Evolutionary conservation across 208 protist genomes (phyloP).

Genomic region (Zelonia costaricensis): DNA sequence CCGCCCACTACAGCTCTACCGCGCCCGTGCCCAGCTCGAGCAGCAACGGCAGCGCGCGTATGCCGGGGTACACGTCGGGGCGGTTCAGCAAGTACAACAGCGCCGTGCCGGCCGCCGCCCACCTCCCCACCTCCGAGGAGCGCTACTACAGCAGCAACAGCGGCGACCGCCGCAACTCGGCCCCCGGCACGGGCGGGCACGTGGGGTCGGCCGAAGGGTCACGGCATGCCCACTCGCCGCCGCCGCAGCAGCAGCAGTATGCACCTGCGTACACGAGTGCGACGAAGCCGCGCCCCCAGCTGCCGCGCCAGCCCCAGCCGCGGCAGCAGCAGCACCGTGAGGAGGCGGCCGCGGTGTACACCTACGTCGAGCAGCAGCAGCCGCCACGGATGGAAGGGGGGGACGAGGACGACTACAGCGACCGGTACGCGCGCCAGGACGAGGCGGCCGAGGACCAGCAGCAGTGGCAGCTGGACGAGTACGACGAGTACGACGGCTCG

Average conservation of each 20-base stretch:
- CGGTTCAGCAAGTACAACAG: constrained; percentile 21
- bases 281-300: too few relatives aligned
- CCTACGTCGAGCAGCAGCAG: background rate
- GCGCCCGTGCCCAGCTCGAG: too few relatives aligned
- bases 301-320: background rate
- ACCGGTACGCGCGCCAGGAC: background rate
- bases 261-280: too few relatives aligned
- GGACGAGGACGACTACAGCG: background rate
- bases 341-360: too few relatives aligned
- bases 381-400: background rate
- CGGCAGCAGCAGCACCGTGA: background rate
- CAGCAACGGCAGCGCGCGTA: constrained; percentile 1
- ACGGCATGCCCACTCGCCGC: too few relatives aligned
- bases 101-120: background rate
- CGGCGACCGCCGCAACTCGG: background rate
- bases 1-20: constrained; percentile 5
- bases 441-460: background rate
- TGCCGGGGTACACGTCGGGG: constrained; percentile 15
- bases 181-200: too few relatives aligned
- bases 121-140: background rate
- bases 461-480: background rate
- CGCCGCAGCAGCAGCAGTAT: background rate
- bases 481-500: background rate
- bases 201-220: too few relatives aligned
- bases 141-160: background rate